Evolutionary conservation across 2,329 filamentous ascomycete species (phyloP), one percentile per base, ranked within the genome.

Genomic region (Dryadomyces sulphureus): DNA sequence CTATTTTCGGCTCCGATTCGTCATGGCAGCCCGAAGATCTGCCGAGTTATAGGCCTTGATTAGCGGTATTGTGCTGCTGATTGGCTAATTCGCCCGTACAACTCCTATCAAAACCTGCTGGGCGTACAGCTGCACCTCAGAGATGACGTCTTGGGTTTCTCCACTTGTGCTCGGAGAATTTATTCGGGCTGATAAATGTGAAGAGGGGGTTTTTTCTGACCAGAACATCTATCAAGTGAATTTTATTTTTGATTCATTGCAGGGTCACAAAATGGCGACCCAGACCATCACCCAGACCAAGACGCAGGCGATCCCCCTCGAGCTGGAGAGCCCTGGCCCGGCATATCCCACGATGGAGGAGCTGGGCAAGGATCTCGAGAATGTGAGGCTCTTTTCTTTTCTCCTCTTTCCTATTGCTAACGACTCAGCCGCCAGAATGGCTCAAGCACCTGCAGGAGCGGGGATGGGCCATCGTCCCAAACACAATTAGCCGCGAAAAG

Each of bases 391-490:
- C 27, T 30, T 35, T 5, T 14, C 16, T 7, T 11, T 5, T 8
- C 32, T 17, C 32, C 32, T 17, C 32, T 5, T 35, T 35, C 5
- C 32, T 12, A 35, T 17, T 7, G 16, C 7, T n/a, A 17, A 35
- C 32, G 5, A 7, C 7, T 14, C 16, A 35, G 32, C 16, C 17
- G 4, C 34, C 34, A 8, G 41, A 42, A 52, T 63, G 59, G 56
- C 50, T 57, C 24, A 58, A 60, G 25, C 60, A 64, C 24, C 51
- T 55, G 17, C 21, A 46, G 19, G 50, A 46, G 8, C 27, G 69
- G 46, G 67, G 67, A 6, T 69, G 56, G 49, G 63, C 62, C 1
- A 59, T 71, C n/a, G 55, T 71, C 47, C 70, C 69, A 46, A 62
- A 62, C 2, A 67, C 64, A 1, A 60, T 70, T 35, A 62, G 65